A percentile compares a stretch with the other conserved stretches of the same genome.
phyloP scores from a whole-genome alignment of 306 rosid genomes.

The Ochetophila trinervis region DNA sequence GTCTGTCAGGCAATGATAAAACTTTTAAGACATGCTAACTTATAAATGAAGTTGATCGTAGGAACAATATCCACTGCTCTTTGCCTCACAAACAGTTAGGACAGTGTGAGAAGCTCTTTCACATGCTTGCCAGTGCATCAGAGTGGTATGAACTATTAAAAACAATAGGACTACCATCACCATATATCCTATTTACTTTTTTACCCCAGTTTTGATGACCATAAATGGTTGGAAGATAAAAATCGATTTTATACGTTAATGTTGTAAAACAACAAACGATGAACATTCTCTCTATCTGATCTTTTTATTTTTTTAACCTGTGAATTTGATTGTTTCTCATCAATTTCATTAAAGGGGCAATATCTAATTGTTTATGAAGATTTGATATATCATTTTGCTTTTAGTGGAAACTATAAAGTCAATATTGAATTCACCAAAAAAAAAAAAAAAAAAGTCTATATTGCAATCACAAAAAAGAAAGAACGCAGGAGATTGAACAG shows the following conservation, averaged over 20 bases:
- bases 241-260: no score
- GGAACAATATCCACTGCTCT: not conserved
- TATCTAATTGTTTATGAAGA: not conserved
- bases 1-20: no score
- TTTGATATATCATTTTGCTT: slow-evolving; percentile 6
- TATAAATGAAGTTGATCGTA: not conserved
- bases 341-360: not conserved
- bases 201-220: not conserved
- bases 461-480: not conserved
- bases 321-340: not conserved
- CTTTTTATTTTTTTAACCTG: not conserved
- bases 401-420: not conserved
- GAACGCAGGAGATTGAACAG: not conserved
- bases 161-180: not conserved
- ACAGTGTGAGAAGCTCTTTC: not conserved
- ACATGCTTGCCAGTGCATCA: not conserved
- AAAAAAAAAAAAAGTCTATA: no score
- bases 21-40: no score
- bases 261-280: not conserved
- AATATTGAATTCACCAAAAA: no score
- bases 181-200: not conserved
- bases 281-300: not conserved
- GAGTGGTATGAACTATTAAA: not conserved
- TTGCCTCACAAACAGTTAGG: no score
- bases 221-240: not conserved